Conservation (phyloP, 108 stramenopile species). For the Nitzschia sp. region DNA sequence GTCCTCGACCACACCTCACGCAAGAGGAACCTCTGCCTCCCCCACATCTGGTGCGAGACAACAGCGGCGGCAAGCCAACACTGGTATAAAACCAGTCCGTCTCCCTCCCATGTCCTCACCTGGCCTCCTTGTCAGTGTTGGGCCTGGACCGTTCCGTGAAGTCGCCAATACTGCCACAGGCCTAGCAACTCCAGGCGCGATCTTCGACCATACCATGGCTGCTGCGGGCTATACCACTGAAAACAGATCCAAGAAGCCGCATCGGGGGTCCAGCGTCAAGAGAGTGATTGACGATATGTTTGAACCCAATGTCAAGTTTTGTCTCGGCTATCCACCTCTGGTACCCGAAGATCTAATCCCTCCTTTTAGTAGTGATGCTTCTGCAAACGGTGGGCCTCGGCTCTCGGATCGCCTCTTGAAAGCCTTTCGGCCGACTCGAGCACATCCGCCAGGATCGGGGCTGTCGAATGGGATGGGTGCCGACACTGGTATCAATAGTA, state of each 20-base stretch:
- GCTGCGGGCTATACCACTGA: constrained; percentile 64
- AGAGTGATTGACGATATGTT: constrained; percentile 80
- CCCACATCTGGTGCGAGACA: not conserved
- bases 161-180: constrained; percentile 21
- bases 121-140: constrained; percentile 59
- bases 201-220: constrained; percentile 67
- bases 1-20: constrained; percentile 1
- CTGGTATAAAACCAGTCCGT: constrained; percentile 20
- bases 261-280: constrained; percentile 70
- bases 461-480: not conserved
- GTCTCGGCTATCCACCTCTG: constrained; percentile 66
- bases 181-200: constrained; percentile 49
- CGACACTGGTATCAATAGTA: constrained; percentile 5
- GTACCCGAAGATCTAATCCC: constrained; percentile 45
- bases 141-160: constrained; percentile 17
- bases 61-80: not conserved
- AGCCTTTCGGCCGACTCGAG: constrained; percentile 7
- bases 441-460: not conserved
- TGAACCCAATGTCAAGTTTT: constrained; percentile 65
- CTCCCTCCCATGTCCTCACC: constrained; percentile 75
- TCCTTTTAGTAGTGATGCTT: not conserved
- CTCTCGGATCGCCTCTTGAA: constrained; percentile 18
- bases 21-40: not conserved
- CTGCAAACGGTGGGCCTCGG: not conserved
- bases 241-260: constrained; percentile 44